Base-by-base conservation (phyloP, 108 stramenopile species). In the Aurantiochytrium sp. region DNA sequence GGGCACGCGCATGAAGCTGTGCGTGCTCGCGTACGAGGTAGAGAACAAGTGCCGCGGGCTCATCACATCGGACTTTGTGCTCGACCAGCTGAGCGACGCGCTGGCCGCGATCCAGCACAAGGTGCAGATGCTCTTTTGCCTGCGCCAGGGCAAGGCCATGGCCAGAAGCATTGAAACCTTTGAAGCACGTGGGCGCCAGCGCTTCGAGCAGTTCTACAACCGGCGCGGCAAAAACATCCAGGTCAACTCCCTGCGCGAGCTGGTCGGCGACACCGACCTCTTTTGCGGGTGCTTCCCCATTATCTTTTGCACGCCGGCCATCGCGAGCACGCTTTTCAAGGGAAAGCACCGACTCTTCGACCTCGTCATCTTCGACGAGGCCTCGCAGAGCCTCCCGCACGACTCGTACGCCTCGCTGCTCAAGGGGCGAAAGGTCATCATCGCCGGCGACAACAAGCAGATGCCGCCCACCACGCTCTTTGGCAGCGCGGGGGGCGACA, bases 401-500 rank as follows among this genome's bases (percentile, higher is more conserved):
- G 73, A 81, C 3, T n/a, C 73, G 39, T 81, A 81, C 45, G 45
- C 73, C 0, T 41, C 73, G 6, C 39, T 81, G n/a, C 30, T 81
- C 21, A 81, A 81, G 32, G 73, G 73, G 6, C 39, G 73, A 6
- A 81, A 81, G 30, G 73, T 81, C 3, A 48, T 81, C 45, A 81
- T 81, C 24, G 73, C 73, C 27, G 73, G 73, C 6, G 73, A 81
- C 73, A 81, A 81, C 45, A 81, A 81, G 4, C 73, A 81, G 30
- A 81, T 81, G 73, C 73, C 73, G 45, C 73, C 73, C 1, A 81
- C 73, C 2, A 81, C 73, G 0, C 45, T 81, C 2, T 81, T 81
- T 48, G 31, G 68, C 15, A 34, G 59, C 2, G 73, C 73, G 17
- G 73, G 73, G 32, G 73, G 45, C n/a, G 45, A 48, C 45, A 15